These are phyloP conservation scores for Prunus fruticosa DNA, from an alignment of 306 rosid species.

Conservation along the genomic window DNA sequence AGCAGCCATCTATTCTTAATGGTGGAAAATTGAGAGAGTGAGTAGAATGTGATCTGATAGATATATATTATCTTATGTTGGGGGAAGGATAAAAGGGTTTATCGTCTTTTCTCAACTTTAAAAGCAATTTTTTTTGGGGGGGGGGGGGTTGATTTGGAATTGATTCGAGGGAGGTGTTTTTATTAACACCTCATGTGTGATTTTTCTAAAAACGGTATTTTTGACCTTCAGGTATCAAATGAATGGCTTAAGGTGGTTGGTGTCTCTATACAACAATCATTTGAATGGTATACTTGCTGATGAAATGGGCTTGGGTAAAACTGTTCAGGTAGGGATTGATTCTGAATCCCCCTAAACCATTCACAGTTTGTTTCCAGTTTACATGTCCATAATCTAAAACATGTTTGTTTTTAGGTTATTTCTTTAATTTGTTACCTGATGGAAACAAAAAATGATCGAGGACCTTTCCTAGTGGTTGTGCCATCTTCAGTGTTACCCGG, in stretches of 20 bases:
- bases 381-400: slow-evolving; percentile 15
- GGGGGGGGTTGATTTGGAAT: not conserved
- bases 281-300: slow-evolving; percentile 99
- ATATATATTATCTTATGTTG: not conserved
- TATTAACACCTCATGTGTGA: slow-evolving; percentile 5
- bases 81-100: not conserved
- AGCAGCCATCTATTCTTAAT: slow-evolving; percentile 74
- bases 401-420: slow-evolving; percentile 63
- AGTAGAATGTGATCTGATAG: slow-evolving; percentile 30
- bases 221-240: slow-evolving; percentile 81
- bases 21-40: slow-evolving; percentile 96
- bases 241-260: slow-evolving; percentile 99
- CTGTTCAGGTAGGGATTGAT: slow-evolving; percentile 74
- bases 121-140: not conserved
- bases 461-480: slow-evolving; percentile 97
- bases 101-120: not conserved
- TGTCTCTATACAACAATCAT: slow-evolving; percentile 93
- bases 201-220: slow-evolving; percentile 31
- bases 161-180: not conserved
- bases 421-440: slow-evolving; percentile 94
- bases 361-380: slow-evolving; percentile 5
- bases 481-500: slow-evolving; percentile 99
- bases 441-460: slow-evolving; percentile 96
- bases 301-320: slow-evolving; percentile 99
- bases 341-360: slow-evolving; percentile 1